These are phyloP conservation scores for Annulohypoxylon bovei DNA, from an alignment of 495 filamentous ascomycete species.

Conservation along the genomic window DNA sequence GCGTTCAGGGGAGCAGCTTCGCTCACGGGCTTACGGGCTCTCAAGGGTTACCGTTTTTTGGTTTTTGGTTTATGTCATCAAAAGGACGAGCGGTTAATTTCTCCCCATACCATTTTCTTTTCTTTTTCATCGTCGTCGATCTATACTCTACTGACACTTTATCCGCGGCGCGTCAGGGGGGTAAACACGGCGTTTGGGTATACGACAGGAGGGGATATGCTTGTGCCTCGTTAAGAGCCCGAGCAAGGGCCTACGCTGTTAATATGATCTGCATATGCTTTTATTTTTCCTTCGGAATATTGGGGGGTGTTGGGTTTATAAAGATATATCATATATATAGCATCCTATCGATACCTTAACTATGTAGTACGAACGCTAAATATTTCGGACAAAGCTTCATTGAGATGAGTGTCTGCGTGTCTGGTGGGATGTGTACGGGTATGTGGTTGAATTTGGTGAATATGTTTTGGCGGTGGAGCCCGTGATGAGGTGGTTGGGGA, in stretches of 20 bases:
- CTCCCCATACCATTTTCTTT: background rate
- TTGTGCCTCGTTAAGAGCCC: background rate
- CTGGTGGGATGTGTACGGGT: background rate
- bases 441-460: background rate
- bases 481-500: background rate
- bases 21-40: background rate
- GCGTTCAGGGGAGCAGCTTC: constrained; percentile 34
- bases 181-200: constrained; percentile 25
- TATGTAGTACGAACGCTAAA: background rate
- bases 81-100: constrained; percentile 14
- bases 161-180: constrained; percentile 10
- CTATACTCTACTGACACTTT: background rate
- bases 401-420: background rate
- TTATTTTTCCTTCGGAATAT: constrained; percentile 27
- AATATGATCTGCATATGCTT: constrained; percentile 7
- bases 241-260: background rate
- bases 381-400: background rate
- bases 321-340: constrained; percentile 15
- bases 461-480: background rate
- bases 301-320: background rate
- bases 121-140: background rate
- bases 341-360: constrained; percentile 7
- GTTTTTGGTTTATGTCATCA: background rate
- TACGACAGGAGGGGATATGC: background rate
- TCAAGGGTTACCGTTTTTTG: background rate